Conservation (phyloP, 441 rosid species). For the Dalechampia spathulata region DNA sequence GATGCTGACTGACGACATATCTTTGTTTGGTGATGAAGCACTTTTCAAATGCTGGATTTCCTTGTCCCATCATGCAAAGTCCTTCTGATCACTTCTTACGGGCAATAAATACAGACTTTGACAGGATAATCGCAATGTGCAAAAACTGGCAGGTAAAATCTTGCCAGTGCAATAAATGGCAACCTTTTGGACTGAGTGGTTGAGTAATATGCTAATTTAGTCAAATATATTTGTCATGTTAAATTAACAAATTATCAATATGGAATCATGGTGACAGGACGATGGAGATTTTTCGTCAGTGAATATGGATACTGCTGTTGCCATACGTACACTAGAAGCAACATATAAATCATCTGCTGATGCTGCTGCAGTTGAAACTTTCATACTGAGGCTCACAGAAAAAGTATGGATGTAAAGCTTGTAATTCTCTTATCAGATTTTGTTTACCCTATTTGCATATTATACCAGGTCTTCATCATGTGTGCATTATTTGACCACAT, state of each 20-base stretch:
- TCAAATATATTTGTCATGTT: background rate
- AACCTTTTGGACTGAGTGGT: background rate
- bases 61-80: conserved; percentile 99
- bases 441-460: background rate
- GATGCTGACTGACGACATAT: conserved; percentile 18
- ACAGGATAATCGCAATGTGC: conserved; percentile 99
- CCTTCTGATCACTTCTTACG: conserved; percentile 98
- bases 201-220: background rate
- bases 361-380: conserved; percentile 85
- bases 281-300: conserved; percentile 98
- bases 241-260: too few species aligned
- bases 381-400: conserved; percentile 76
- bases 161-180: conserved; percentile 1
- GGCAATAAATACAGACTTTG: conserved; percentile 96
- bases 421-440: background rate
- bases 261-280: conserved; percentile 47
- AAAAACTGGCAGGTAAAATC: conserved; percentile 90
- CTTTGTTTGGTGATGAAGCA: conserved; percentile 50
- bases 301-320: conserved; percentile 99
- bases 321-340: conserved; percentile 93
- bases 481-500: too few species aligned
- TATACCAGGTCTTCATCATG: background rate
- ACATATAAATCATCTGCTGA: conserved; percentile 93
- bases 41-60: conserved; percentile 99
- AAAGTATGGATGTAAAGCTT: conserved; percentile 35